A percentile compares a stretch with the other conserved stretches of the same genome.
These are phyloP conservation scores for Agrocybe pediades DNA, from an alignment of 768 basidiomycete species.

Conservation along the genomic window DNA sequence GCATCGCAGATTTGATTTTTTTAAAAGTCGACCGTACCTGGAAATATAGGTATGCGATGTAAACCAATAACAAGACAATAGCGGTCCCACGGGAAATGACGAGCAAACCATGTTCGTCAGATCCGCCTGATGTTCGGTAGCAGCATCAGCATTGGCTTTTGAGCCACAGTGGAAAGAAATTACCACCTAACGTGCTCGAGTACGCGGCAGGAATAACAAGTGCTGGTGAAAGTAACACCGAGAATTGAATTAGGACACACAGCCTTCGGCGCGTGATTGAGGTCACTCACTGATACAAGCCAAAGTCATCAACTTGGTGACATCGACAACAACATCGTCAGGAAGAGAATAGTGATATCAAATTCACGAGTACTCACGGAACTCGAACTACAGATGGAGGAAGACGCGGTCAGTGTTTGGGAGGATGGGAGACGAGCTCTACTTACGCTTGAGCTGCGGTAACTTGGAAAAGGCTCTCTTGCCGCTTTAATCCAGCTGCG, in stretches of 20 bases:
- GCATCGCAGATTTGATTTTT: neutral
- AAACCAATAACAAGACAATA: conserved; percentile 71
- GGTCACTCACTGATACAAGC: conserved; percentile 73
- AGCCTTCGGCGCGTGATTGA: conserved; percentile 3
- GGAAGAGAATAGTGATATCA: neutral
- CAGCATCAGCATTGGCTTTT: neutral
- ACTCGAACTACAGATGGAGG: conserved; percentile 38
- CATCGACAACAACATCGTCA: neutral
- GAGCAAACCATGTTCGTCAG: conserved; percentile 52
- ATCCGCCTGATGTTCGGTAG: conserved; percentile 19
- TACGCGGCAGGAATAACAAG: conserved; percentile 93
- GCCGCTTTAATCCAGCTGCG: conserved; percentile 62
- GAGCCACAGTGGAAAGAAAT: conserved; percentile 16
- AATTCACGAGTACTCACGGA: conserved; percentile 35
- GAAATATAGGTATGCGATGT: conserved; percentile 75
- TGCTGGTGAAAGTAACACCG: conserved; percentile 35
- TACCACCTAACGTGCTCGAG: conserved; percentile 40
- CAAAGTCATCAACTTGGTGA: conserved; percentile 73
- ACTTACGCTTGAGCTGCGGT: conserved; percentile 85
- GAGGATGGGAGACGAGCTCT: neutral
- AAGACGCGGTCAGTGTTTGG: too few species aligned
- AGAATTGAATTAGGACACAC: conserved; percentile 1
- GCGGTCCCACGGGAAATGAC: conserved; percentile 83
- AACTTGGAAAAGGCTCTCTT: conserved; percentile 74
- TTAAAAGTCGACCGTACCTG: conserved; percentile 45